Evolutionary conservation across 495 filamentous ascomycete species (phyloP), one percentile per base, ranked within the genome.

Genomic region (Talaromyces thailandensis): DNA sequence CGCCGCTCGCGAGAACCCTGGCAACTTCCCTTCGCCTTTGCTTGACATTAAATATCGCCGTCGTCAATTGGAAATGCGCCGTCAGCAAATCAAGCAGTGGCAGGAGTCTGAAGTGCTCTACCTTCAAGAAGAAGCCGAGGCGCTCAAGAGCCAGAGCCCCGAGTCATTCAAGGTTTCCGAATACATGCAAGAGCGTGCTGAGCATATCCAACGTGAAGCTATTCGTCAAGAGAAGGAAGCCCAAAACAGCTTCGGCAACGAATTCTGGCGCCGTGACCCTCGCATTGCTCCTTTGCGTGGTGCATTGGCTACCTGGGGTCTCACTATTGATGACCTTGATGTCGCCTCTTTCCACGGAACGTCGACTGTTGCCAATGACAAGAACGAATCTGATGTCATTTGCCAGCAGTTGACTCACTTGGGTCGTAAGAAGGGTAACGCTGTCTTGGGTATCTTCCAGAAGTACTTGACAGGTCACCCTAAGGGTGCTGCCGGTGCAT

Each of bases 291-390:
- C 94, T 66, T 84, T 98, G 43, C 89, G 94, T 65, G 94, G 95
- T 68, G 90, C 94, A 40, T 84, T 98, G 58, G 94, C 94, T 40
- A 96, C 93, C 14, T 99, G 94, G 94, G 93, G 92, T 71, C 85
- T 99, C 43, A 98, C 94, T 16, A 92, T 99, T 66, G 95, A 99
- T 71, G 94, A 99, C 67, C 85, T 99, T 56, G 87, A 76, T 63
- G 92, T 98, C 55, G 93, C 93, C 7, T 98, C 94, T 23, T 99
- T 98, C 89, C 94, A 99, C 76, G 94, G 94, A 64, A 99, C 94
- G 29, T 97, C 93, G 23, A 99, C 94, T 40, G 92, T 95, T 63
- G 94, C 94, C 61, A 99, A 99, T 70, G 94, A 99, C 80, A 99
- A 99, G 86, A 99, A 99, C 73, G 94, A 99, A 74, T 97, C 94